phyloP scores from a whole-genome alignment of 208 protist genomes.

The Crithidia sp. region DNA sequence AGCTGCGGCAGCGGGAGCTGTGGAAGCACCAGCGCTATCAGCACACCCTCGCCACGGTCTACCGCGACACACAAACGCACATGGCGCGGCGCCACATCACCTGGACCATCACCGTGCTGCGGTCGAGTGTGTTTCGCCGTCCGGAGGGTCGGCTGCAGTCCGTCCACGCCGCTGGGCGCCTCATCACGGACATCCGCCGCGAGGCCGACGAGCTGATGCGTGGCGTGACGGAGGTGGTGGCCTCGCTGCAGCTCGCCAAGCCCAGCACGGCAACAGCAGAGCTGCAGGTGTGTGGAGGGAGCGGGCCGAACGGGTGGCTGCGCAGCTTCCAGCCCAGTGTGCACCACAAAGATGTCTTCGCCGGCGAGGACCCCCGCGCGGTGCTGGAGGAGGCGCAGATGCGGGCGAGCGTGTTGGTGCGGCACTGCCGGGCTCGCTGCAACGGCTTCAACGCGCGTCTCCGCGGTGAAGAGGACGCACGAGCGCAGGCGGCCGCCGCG shows the following conservation, averaged over 20 bases:
- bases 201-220: slow-evolving; percentile 60
- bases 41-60: slow-evolving; percentile 45
- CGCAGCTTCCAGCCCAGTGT: slow-evolving; percentile 61
- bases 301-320: slow-evolving; percentile 67
- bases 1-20: slow-evolving; percentile 73
- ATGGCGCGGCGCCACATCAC: slow-evolving; percentile 55
- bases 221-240: slow-evolving; percentile 54
- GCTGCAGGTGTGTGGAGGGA: slow-evolving; percentile 63
- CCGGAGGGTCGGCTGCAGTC: slow-evolving; percentile 45
- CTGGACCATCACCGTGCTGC: slow-evolving; percentile 63
- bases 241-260: slow-evolving; percentile 51
- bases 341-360: slow-evolving; percentile 42
- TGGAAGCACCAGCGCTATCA: slow-evolving; percentile 68
- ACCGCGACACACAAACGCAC: slow-evolving; percentile 44
- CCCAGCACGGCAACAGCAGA: slow-evolving; percentile 29
- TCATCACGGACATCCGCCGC: slow-evolving; percentile 44
- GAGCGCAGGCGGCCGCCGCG: slow-evolving; percentile 30
- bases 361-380: slow-evolving; percentile 40
- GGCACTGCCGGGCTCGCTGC: slow-evolving; percentile 60
- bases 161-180: slow-evolving; percentile 37
- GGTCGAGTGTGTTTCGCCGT: slow-evolving; percentile 59
- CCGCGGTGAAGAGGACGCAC: slow-evolving; percentile 35
- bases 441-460: slow-evolving; percentile 40
- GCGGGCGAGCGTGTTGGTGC: slow-evolving; percentile 78
- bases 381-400: slow-evolving; percentile 88